Evolutionary conservation across 139 green algal genomes (phyloP).

Genomic region (Chlorella sp.): DNA sequence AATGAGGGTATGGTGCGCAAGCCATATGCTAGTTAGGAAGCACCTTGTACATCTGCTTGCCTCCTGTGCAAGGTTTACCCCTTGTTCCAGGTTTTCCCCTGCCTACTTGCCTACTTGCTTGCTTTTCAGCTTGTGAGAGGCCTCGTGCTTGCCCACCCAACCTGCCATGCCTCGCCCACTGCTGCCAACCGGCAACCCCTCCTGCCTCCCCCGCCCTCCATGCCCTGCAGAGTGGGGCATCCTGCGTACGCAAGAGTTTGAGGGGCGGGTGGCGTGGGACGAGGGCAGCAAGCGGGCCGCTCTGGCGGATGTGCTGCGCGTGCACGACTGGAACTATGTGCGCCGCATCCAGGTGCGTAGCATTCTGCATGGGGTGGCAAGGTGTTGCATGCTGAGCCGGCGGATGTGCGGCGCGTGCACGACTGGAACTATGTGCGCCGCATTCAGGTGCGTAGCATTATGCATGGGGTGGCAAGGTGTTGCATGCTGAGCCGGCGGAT

Average conservation of each 20-base stretch:
- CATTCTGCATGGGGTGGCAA: neutral
- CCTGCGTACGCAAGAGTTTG: slow-evolving; percentile 68
- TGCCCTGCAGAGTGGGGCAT: slow-evolving; percentile 13
- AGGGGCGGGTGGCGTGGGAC: slow-evolving; percentile 60
- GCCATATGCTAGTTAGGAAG: neutral
- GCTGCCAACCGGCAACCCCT: neutral
- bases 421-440: neutral
- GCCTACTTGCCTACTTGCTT: neutral
- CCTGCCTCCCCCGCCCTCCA: neutral
- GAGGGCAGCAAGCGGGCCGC: slow-evolving; percentile 32
- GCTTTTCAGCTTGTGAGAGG: too few species aligned
- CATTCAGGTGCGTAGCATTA: too few species aligned
- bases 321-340: slow-evolving; percentile 92
- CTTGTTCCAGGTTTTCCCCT: too few species aligned
- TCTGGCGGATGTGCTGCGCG: slow-evolving; percentile 80
- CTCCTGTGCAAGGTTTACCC: too few species aligned
- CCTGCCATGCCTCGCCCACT: neutral
- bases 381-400: neutral
- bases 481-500: too few species aligned
- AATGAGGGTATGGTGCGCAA: neutral
- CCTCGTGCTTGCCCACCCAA: neutral
- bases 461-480: too few species aligned
- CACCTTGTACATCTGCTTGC: neutral
- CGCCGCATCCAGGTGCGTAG: slow-evolving; percentile 58
- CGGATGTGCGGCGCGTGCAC: neutral